These are phyloP conservation scores for Didymella arachidicola DNA, from an alignment of 2,329 filamentous ascomycete genomes.

Conservation along the genomic window DNA sequence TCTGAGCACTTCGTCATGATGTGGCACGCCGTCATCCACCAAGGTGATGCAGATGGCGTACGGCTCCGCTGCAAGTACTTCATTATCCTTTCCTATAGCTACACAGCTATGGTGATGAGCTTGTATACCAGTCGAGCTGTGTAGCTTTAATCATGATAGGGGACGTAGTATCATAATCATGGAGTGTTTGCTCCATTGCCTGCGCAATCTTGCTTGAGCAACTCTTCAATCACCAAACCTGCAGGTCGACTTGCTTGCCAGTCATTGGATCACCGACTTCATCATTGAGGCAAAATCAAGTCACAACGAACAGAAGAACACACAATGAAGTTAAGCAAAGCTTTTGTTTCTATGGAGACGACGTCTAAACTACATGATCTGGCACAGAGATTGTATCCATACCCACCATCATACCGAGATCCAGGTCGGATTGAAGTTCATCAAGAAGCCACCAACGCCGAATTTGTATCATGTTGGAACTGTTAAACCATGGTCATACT, in stretches of 20 bases:
- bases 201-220: neutral
- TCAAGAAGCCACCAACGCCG: slow-evolving; percentile 20
- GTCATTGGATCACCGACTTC: neutral
- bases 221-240: neutral
- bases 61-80: neutral
- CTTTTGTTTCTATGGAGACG: slow-evolving; percentile 22
- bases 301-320: slow-evolving; percentile 18
- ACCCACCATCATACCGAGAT: slow-evolving; percentile 25
- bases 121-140: neutral
- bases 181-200: neutral
- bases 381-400: slow-evolving; percentile 31
- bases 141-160: neutral
- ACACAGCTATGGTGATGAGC: neutral
- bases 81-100: neutral
- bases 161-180: neutral
- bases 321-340: slow-evolving; percentile 23
- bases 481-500: slow-evolving; percentile 16
- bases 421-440: slow-evolving; percentile 22
- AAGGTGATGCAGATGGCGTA: neutral
- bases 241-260: neutral
- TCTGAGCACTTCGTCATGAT: neutral
- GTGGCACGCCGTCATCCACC: neutral
- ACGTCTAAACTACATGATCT: slow-evolving; percentile 23
- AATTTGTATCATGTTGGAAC: slow-evolving; percentile 21
- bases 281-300: neutral